phyloP scores from a whole-genome alignment of 257 asterid species.

The Asclepias syriaca region DNA sequence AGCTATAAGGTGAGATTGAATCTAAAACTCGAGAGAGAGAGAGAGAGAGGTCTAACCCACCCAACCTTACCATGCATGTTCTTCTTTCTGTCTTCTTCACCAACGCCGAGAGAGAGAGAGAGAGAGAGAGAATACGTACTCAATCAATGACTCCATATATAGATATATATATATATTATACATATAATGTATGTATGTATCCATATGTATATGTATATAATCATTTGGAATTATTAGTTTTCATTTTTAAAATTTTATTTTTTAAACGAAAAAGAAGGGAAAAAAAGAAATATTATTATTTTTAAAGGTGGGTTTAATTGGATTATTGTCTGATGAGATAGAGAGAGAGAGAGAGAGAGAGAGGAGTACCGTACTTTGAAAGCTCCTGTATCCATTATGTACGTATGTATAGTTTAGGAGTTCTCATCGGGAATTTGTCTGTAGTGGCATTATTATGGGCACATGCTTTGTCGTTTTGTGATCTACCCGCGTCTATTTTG shows the following conservation, averaged over 20 bases:
- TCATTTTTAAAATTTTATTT: not conserved
- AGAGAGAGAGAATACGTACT: not conserved
- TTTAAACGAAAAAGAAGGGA: no score
- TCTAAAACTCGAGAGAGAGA: not conserved
- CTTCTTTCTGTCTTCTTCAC: not conserved
- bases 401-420: not conserved
- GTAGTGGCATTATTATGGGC: not conserved
- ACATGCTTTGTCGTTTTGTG: conserved; percentile 7
- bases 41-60: no score
- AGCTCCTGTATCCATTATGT: not conserved
- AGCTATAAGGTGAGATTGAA: not conserved
- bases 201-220: not conserved
- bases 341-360: not conserved
- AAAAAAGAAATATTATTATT: no score
- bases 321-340: not conserved
- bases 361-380: not conserved
- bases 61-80: not conserved
- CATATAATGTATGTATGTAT: no score
- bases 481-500: not conserved
- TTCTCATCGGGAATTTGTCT: not conserved
- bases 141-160: not conserved
- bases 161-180: no score
- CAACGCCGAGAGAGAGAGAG: not conserved
- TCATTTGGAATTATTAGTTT: conserved; percentile 6
- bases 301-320: not conserved